A percentile compares a stretch with the other conserved stretches of the same genome.
Conservation (phyloP, 2,329 filamentous ascomycete species). For the Metarhizium sp. region DNA sequence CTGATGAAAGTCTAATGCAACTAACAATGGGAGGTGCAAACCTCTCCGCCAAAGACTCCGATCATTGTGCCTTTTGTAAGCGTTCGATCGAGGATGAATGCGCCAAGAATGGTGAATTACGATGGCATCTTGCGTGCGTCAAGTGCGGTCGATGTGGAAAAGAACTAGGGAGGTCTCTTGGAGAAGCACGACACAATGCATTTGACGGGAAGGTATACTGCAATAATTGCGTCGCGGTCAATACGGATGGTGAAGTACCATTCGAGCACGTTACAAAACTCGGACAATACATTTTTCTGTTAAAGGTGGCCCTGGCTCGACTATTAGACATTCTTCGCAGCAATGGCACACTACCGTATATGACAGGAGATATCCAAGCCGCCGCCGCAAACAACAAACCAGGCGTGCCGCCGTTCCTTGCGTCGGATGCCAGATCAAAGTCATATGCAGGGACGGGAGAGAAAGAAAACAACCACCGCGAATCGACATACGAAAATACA, state of each 20-base stretch:
- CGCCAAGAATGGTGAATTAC: constrained; percentile 60
- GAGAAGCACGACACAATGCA: constrained; percentile 63
- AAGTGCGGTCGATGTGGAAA: constrained; percentile 57
- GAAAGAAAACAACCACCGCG: constrained; percentile 45
- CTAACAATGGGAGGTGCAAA: constrained; percentile 54
- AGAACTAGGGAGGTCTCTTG: constrained; percentile 59
- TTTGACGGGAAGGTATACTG: constrained; percentile 64
- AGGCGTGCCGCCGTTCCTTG: constrained; percentile 32
- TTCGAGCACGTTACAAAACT: constrained; percentile 76
- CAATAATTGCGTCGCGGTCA: constrained; percentile 50
- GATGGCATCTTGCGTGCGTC: constrained; percentile 80
- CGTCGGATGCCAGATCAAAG: constrained; percentile 62
- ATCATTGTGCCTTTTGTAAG: constrained; percentile 73
- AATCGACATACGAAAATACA: constrained; percentile 86
- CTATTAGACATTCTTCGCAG: constrained; percentile 78
- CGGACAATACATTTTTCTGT: constrained; percentile 87
- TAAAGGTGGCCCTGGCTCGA: constrained; percentile 83
- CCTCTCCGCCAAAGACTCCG: constrained; percentile 66
- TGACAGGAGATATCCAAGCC: constrained; percentile 50
- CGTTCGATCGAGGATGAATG: constrained; percentile 95
- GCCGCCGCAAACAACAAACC: constrained; percentile 1
- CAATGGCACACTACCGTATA: constrained; percentile 70
- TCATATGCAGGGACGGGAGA: constrained; percentile 51
- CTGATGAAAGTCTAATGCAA: constrained; percentile 59
- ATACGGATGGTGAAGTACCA: constrained; percentile 38